A percentile compares a stretch with the other conserved stretches of the same genome.
phyloP scores from a whole-genome alignment of 306 rosid species.

The Prunus davidiana region DNA sequence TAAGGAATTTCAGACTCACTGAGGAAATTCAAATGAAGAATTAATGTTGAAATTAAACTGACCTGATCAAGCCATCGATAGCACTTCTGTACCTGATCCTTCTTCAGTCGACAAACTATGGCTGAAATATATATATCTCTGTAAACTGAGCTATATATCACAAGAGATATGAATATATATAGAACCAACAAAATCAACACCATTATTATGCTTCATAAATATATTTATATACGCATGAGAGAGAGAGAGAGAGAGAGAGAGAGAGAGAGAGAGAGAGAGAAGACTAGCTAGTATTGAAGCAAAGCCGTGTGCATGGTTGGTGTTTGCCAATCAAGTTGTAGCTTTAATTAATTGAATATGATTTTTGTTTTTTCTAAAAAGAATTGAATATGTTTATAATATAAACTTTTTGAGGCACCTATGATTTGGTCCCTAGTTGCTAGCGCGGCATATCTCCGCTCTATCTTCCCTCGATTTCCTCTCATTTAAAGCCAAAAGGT shows the following conservation, averaged over 20 bases:
- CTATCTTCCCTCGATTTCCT: slow-evolving; percentile 68
- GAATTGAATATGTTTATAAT: too few relatives aligned
- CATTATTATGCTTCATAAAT: not conserved
- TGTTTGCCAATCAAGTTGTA: not conserved
- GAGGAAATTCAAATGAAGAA: too few relatives aligned
- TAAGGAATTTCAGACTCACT: too few relatives aligned
- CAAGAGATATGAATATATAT: too few relatives aligned
- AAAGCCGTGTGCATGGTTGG: not conserved
- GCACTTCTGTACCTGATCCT: not conserved
- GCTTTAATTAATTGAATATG: not conserved
- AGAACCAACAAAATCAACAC: not conserved
- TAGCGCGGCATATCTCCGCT: slow-evolving; percentile 43
- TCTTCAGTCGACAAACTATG: not conserved
- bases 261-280: not conserved
- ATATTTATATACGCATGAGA: not conserved
- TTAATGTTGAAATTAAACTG: too few relatives aligned
- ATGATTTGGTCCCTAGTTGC: slow-evolving; percentile 15
- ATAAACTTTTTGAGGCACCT: slow-evolving; percentile 20
- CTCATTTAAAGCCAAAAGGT: slow-evolving; percentile 50
- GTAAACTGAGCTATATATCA: not conserved
- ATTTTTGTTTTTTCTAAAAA: not conserved
- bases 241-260: not conserved
- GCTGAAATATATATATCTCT: not conserved
- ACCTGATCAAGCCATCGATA: too few relatives aligned
- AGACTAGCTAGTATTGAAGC: too few relatives aligned